A percentile compares a stretch with the other conserved stretches of the same genome.
Evolutionary conservation across 2,329 filamentous ascomycete genomes (phyloP).

Genomic region (Cercospora sp.): DNA sequence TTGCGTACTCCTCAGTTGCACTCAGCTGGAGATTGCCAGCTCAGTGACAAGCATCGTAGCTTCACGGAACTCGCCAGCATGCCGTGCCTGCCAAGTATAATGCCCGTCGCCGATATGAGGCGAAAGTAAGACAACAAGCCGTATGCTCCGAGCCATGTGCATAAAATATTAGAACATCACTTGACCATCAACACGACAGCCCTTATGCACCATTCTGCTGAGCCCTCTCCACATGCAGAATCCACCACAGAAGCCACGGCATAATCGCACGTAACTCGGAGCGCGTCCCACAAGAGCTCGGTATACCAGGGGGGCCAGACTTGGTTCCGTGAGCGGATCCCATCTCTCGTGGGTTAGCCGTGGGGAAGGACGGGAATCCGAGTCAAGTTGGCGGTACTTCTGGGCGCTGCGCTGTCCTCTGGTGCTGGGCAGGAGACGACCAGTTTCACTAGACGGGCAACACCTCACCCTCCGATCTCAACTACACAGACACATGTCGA

Average conservation of each 20-base stretch:
- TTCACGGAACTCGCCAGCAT: constrained; percentile 6
- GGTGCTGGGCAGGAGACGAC: constrained; percentile 8
- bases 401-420: constrained; percentile 1
- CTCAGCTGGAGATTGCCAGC: neutral
- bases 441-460: neutral
- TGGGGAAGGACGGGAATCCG: neutral
- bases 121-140: constrained; percentile 2
- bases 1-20: neutral
- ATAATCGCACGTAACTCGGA: constrained; percentile 7
- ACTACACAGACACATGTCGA: neutral
- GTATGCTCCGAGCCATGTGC: neutral
- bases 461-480: neutral
- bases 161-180: neutral
- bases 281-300: constrained; percentile 2
- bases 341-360: neutral
- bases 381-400: constrained; percentile 1
- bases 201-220: neutral
- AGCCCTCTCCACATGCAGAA: constrained; percentile 1
- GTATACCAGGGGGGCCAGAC: constrained; percentile 10
- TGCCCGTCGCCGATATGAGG: neutral
- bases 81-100: constrained; percentile 9
- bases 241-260: constrained; percentile 4
- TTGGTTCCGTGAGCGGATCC: neutral
- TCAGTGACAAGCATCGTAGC: constrained; percentile 5
- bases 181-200: neutral